Conservation (phyloP, 108 stramenopile species). For the Seminavis robusta region DNA sequence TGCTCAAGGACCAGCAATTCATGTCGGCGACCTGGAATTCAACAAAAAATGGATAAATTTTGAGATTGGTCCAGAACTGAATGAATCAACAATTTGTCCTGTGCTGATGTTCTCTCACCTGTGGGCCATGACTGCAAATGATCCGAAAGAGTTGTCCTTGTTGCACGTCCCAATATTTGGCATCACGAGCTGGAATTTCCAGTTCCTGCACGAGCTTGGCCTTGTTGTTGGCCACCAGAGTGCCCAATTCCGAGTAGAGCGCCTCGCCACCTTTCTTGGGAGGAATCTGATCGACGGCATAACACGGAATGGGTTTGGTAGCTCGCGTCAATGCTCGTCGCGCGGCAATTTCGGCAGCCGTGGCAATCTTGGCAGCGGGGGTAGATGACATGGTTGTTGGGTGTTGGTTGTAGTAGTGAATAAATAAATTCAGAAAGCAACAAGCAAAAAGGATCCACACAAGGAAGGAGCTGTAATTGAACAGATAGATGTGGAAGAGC, state of each 20-base stretch:
- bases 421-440: too few species aligned
- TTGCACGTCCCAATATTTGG: conserved; percentile 34
- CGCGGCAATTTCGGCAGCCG: background rate
- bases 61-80: too few species aligned
- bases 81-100: too few species aligned
- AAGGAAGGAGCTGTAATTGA: background rate
- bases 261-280: conserved; percentile 33
- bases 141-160: conserved; percentile 50
- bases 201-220: conserved; percentile 25
- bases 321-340: conserved; percentile 35
- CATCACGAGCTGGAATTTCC: conserved; percentile 41
- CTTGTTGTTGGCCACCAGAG: conserved; percentile 21
- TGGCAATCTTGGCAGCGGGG: background rate
- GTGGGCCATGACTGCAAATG: conserved; percentile 44
- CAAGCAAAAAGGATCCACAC: background rate
- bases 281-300: conserved; percentile 42
- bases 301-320: conserved; percentile 54
- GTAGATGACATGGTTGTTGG: too few species aligned
- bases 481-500: background rate
- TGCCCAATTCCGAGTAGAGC: conserved; percentile 32
- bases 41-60: too few species aligned
- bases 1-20: conserved; percentile 42
- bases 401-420: too few species aligned
- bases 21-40: conserved; percentile 68
- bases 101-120: too few species aligned